Evolutionary conservation across 2,329 filamentous ascomycete genomes (phyloP), one percentile per base, ranked within the genome.

Genomic region (Colletotrichum sp.): DNA sequence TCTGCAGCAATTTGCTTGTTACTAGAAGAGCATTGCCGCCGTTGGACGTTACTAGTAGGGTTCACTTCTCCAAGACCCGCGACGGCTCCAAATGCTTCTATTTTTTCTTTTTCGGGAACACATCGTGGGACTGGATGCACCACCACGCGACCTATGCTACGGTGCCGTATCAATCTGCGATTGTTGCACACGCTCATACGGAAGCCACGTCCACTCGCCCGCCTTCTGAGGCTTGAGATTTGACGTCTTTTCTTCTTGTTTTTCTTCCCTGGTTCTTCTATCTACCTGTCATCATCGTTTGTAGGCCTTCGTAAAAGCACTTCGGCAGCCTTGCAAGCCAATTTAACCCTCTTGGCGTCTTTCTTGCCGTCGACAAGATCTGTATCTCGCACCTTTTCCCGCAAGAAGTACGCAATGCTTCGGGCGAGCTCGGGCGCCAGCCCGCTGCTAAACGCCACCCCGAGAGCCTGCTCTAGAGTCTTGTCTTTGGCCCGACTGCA

Each of bases 371-470:
- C 84, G 59, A 90, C 82, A 78, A 92, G 84, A 80, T 91, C 85
- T 1, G 93, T 94, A 82, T 93, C 94, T 6, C 90, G 88, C 19
- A 98, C 89, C 60, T 94, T 90, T 82, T 94, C 96, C 81, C 92
- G 91, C 68, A 98, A 81, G 81, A 98, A 97, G 84, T 93, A 98
- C 77, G 94, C 92, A 78, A 98, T 81, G 0, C 95, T 94, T 72
- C 91, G 91, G 7, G 93, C 91, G 77, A 98, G 90, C 73, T 93
- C 91, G 1, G 93, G 91, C 4, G 91, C 88, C 19, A 78, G 8
- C 9, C 67, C 66, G 11, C 39, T 71, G 65, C 57, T 28, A 25
- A 78, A 75, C 2, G 70, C 30, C 34, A 71, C 65, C n/a, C 61
- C 61, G 16, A 78, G 66, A 15, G 72, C 60, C 22, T 70, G 39